Conservation (phyloP, 1,284 basidiomycete genomes). For the Pterulicium gracile region DNA sequence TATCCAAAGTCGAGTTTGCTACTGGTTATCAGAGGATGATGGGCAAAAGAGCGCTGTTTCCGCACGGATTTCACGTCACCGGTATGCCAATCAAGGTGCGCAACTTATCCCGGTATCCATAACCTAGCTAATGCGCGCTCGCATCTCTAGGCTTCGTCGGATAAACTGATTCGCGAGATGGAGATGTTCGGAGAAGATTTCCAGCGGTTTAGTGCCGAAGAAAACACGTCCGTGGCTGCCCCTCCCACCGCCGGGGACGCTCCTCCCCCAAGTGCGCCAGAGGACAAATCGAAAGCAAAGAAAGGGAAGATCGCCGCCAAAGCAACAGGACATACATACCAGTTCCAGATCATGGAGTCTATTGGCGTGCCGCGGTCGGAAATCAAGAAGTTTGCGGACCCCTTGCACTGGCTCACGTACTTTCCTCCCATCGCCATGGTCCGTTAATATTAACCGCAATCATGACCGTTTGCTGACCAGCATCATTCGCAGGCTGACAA, state of each 20-base stretch:
- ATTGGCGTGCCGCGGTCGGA: conserved; percentile 82
- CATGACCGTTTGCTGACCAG: conserved; percentile 3
- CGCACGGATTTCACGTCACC: conserved; percentile 93
- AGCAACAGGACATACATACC: conserved; percentile 89
- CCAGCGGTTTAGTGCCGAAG: conserved; percentile 50
- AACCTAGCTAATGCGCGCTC: too few species aligned
- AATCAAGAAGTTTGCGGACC: conserved; percentile 94
- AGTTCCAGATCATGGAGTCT: conserved; percentile 98
- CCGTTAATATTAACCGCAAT: conserved; percentile 24
- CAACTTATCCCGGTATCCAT: conserved; percentile 9
- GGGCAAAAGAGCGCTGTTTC: conserved; percentile 92
- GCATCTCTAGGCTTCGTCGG: conserved; percentile 67
- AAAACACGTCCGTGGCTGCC: conserved; percentile 25
- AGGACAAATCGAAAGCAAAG: conserved; percentile 73
- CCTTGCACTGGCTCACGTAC: conserved; percentile 85
- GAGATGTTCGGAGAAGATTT: conserved; percentile 93
- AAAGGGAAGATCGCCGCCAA: conserved; percentile 96
- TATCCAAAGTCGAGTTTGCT: conserved; percentile 97
- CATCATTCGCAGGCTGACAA: conserved; percentile 60
- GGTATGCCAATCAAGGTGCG: conserved; percentile 98
- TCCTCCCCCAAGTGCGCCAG: conserved; percentile 20
- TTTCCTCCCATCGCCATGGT: conserved; percentile 95
- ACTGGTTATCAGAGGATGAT: conserved; percentile 94
- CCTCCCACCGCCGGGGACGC: conserved; percentile 16
- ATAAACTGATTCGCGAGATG: conserved; percentile 97